Conservation (phyloP, 1,284 basidiomycete genomes). For the Testicularia cyperi region DNA sequence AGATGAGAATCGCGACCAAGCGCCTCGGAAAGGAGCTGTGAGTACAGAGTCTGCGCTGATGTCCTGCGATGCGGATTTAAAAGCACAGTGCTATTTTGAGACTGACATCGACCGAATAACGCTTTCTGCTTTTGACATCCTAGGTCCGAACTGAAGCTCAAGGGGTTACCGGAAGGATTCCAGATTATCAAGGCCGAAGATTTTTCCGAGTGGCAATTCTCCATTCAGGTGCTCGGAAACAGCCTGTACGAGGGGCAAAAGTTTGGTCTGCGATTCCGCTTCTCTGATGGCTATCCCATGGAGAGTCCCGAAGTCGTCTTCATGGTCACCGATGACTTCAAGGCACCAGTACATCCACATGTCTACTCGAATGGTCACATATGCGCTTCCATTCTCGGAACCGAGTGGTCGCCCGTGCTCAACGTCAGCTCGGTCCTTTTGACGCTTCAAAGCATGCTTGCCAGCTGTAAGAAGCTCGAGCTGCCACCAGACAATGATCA, state of each 20-base stretch:
- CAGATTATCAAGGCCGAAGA: conserved; percentile 44
- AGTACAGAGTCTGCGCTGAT: background rate
- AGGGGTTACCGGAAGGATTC: conserved; percentile 38
- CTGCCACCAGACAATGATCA: conserved; percentile 53
- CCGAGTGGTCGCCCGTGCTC: conserved; percentile 56
- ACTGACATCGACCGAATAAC: background rate
- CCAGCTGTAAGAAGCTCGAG: conserved; percentile 52
- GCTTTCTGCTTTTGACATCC: background rate
- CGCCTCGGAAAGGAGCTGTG: conserved; percentile 42
- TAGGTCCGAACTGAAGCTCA: conserved; percentile 37
- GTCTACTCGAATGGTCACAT: conserved; percentile 57
- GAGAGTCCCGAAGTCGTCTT: conserved; percentile 58
- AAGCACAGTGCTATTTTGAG: background rate
- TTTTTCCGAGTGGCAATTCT: conserved; percentile 45
- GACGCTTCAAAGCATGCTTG: conserved; percentile 58
- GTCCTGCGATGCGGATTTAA: no score
- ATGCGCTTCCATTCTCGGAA: conserved; percentile 51
- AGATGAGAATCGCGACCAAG: conserved; percentile 44
- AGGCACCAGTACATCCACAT: conserved; percentile 49
- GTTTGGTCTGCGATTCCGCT: conserved; percentile 55
- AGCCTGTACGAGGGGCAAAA: conserved; percentile 45
- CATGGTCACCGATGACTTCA: conserved; percentile 46
- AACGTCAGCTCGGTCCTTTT: conserved; percentile 52
- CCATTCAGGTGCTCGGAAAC: conserved; percentile 41
- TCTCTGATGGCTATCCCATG: conserved; percentile 52